phyloP scores from a whole-genome alignment of 1,284 basidiomycete genomes.

The Ceratobasidium sp. region DNA sequence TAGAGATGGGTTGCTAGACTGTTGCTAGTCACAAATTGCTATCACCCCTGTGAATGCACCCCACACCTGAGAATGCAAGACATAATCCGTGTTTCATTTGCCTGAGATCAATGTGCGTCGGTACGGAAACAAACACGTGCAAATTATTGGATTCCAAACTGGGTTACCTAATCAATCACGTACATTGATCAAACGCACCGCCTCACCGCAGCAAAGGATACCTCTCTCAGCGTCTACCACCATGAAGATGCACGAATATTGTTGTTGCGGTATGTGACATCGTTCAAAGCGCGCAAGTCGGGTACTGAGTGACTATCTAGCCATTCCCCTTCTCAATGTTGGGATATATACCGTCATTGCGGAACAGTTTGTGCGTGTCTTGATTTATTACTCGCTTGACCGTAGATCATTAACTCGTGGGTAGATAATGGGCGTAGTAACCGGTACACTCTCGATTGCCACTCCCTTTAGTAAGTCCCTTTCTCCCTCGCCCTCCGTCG shows the following conservation, averaged over 20 bases:
- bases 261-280: constrained; percentile 43
- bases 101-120: not conserved
- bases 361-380: constrained; percentile 67
- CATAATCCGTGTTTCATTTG: not conserved
- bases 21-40: too few species aligned
- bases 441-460: constrained; percentile 75
- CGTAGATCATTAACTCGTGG: constrained; percentile 7
- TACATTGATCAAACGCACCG: constrained; percentile 3
- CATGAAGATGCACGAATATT: constrained; percentile 44
- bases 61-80: not conserved
- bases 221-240: constrained; percentile 22
- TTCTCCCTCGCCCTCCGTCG: not conserved
- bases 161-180: constrained; percentile 15
- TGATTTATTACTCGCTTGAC: not conserved
- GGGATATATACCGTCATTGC: constrained; percentile 81
- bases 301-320: constrained; percentile 54
- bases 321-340: constrained; percentile 82
- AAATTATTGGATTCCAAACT: not conserved
- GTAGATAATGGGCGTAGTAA: constrained; percentile 64
- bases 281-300: not conserved
- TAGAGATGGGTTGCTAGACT: too few species aligned
- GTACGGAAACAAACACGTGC: too few species aligned
- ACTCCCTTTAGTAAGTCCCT: constrained; percentile 73
- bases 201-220: constrained; percentile 28
- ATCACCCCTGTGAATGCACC: too few species aligned